Percentiles rank a stretch among this genome's conserved stretches.
These are phyloP conservation scores for Pezicula carpinea DNA, from an alignment of 2,329 filamentous ascomycete genomes.

Conservation along the genomic window DNA sequence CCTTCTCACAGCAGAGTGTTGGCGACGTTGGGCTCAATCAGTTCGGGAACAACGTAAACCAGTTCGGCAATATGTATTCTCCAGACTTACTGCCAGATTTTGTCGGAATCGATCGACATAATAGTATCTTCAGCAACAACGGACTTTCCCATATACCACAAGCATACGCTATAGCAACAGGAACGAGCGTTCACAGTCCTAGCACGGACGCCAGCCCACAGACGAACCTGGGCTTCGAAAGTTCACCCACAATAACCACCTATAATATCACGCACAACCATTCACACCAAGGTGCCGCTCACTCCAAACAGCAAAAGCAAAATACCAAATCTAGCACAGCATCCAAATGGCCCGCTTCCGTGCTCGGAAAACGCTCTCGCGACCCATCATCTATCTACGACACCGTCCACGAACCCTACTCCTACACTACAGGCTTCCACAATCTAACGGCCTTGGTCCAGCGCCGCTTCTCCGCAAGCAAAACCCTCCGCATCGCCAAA, in stretches of 20 bases:
- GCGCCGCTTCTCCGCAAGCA: constrained; percentile 70
- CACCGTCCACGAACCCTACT: constrained; percentile 84
- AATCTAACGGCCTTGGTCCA: constrained; percentile 77
- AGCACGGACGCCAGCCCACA: constrained; percentile 62
- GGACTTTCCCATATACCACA: constrained; percentile 58
- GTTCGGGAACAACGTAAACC: constrained; percentile 29
- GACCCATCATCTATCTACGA: constrained; percentile 87
- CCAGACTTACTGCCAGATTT: constrained; percentile 47
- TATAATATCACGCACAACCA: constrained; percentile 19
- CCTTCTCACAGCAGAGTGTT: constrained; percentile 45
- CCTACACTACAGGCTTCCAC: constrained; percentile 87
- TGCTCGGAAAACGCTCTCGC: constrained; percentile 47
- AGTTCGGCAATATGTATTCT: constrained; percentile 45
- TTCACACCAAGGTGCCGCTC: constrained; percentile 22
- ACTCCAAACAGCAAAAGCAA: constrained; percentile 22
- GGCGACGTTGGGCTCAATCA: constrained; percentile 24
- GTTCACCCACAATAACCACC: constrained; percentile 42
- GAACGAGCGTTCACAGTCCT: constrained; percentile 56
- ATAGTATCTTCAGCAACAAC: constrained; percentile 42
- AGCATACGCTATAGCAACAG: constrained; percentile 60
- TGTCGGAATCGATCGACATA: constrained; percentile 37
- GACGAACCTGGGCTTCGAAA: constrained; percentile 49
- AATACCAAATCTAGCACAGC: constrained; percentile 17
- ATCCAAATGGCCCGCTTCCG: constrained; percentile 23
- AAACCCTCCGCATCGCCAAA: constrained; percentile 78